Evolutionary conservation across 2,329 filamentous ascomycete species (phyloP), one percentile per base, ranked within the genome.

Genomic region (Rhynchosporium secalis): DNA sequence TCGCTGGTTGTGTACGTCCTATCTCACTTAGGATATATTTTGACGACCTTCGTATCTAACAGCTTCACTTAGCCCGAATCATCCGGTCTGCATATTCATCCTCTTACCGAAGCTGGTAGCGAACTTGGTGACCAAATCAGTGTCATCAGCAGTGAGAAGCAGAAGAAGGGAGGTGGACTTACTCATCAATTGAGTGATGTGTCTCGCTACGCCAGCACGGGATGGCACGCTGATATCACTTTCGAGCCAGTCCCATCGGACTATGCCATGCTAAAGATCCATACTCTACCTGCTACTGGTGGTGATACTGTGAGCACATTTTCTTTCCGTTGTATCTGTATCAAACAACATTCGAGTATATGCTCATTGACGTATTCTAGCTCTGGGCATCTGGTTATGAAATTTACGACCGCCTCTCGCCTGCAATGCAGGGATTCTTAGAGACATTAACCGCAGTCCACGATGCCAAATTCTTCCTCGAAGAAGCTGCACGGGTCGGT

Each of bases 391-490:
- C 79, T 12, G 79, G 79, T 8, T 78, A 78, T 63, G 82, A 85
- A 66, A 75, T 83, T 20, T 86, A 84, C 62, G 83, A 85, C 66
- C 76, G 81, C 4, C 74, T 86, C 7, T 84, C 82, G 0, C 74
- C 76, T 73, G 31, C 66, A 70, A 33, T 68, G 54, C 63, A 68
- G 49, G 55, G 51, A 26, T 65, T 67, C 47, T 63, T 62, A 10
- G 63, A 67, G 4, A n/a, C 10, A 9, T n/a, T 43, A 4, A 43
- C 8, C 13, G 40, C 40, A 43, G 15, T n/a, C 4, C 15, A 43
- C 15, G 40, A 12, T 12, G 10, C 10, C 10, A 12, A 12, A 15
- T n/a, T 43, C 12, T 43, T 43, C 40, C 10, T n/a, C 40, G 10
- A 43, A 43, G 40, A 12, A 12, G 40, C 40, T 4, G 15, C 10